Evolutionary conservation across 23 red algal species (phyloP), one percentile per base, ranked within the genome.

Genomic region (Gracilaria caudata): DNA sequence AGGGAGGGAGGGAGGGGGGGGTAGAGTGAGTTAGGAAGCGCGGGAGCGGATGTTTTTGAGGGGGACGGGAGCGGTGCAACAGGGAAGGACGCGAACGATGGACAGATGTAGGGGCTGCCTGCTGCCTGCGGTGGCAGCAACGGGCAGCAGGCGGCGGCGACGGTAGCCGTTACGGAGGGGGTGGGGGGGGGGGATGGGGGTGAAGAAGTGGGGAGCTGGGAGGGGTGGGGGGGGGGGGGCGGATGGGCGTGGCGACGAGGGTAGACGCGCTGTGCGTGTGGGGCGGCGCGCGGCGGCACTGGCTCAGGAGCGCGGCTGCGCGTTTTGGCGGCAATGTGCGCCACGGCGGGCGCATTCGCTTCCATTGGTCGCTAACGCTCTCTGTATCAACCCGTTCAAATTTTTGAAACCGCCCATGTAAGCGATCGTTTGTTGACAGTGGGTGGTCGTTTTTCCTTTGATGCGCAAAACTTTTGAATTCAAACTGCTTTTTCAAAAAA

Each of bases 121-220:
- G 77, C 54, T 41, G 77, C 51, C 35, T 80, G 77, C 75, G 32
- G 46, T 38, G 46, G 75, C 46, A 35, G 49, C 75, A 59, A 54
- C 46, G 75, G 75, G 75, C 75, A 79, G 75, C 77, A 75, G 70
- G 70, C 70, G 77, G 54, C 77, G 71, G 49, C 49, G 49, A 17
- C 49, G 44, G 32, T 80, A 64, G 77, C 54, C 51, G 77, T 64
- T 59, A 80, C 57, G 77, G 45, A 25, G 47, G 57, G 23, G 77
- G 21, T 3, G 53, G 54, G 77, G 39, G 77, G 30, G 30, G 77
- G 23, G 57, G 55, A 3, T 8, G 0, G 17, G 37, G 75, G 77
- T 19, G 23, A 26, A 34, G 77, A 12, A 53, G 30, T 5, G 77
- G 23, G 57, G 55, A 3, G 17, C n/a, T n/a, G n/a, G n/a, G 77